Base-by-base conservation (phyloP, 2,329 filamentous ascomycete species). In the Tolypocladium endophyticum region DNA sequence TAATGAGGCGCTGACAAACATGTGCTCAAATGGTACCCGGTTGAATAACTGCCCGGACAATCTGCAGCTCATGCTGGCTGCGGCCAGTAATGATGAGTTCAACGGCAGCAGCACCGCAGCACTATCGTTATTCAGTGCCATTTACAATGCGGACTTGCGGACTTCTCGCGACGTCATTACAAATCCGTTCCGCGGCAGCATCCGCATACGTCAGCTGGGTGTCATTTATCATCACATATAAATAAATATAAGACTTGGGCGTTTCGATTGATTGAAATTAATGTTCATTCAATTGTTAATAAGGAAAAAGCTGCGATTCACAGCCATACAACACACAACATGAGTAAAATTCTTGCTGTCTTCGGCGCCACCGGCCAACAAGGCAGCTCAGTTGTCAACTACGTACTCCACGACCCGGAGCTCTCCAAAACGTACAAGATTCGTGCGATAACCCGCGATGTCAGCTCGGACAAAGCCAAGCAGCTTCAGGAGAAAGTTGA, bases 311-410 rank as follows among this genome's bases (percentile, higher is more conserved):
- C 20, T 8, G 7, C 16, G 11, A 47, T 25, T 45, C n/a, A 23
- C n/a, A n/a, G n/a, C n/a, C n/a, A n/a, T n/a, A n/a, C n/a, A n/a
- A n/a, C n/a, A n/a, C n/a, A n/a, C 16, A 33, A n/a, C 28, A 72
- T 72, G 69, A 60, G 65, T 47, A 73, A 75, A 45, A 63, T 73
- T 38, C 68, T 80, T 39, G 74, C 72, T 33, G 72, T 83, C 30
- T 80, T 82, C 57, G 80, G 80, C 11, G 79, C 79, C 28, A 83
- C 80, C 0, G 79, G 80, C 61, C 73, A 78, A 41, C 81, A 83
- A 66, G 80, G 81, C 23, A 71, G 77, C 14, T 78, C 77, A 11
- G 71, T 82, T 11, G 70, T 82, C 59, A 67, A 75, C 55, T 67
- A 71, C 33, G 70, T 83, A 14, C 72, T 81, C 12, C 71, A 71